Base-by-base conservation (phyloP, 176 grass and related monocot species). In the Phoenix roebelenii region DNA sequence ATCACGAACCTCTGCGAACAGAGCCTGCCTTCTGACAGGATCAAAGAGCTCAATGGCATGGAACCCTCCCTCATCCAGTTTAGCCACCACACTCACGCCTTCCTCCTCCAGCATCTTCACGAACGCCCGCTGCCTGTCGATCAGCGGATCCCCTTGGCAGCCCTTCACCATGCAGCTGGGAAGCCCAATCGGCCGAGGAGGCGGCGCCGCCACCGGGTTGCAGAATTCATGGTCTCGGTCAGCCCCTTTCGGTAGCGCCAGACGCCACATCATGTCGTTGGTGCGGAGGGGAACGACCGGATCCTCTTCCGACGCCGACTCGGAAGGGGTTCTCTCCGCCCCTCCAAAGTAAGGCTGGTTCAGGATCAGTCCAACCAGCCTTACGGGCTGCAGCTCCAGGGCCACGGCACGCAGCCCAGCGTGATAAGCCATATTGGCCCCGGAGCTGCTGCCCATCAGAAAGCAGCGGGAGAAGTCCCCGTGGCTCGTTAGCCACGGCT, bases 311-410 rank as follows among this genome's bases (percentile, higher is more conserved):
- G 76, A 88, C 22, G 7, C 12, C 14, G 54, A 63, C 55, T 97
- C 93, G 4, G 93, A 91, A 22, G 74, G 19, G 25, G 77, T 97
- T 28, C 81, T 75, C 59, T 78, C 87, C 4, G 54, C 87, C 54
- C 93, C 87, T 50, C 93, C 84, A 22, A 97, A 54, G 70, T 91
- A 97, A 0, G 87, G 87, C 76, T 97, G 93, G 72, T 97, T 83
- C n/a, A 97, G 84, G 24, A 88, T 4, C 15, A 82, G 16, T 1
- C 87, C 87, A 0, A 48, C 22, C 39, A 97, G 49, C 0, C 5
- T n/a, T 56, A 60, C 35, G 15, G 75, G 66, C 15, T 10, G 52
- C 14, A 79, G 54, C 49, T 74, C 66, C 32, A 67, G 25, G 26
- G 17, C 22, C n/a, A 57, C 74, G 22, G 78, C 52, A 0, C 75